Evolutionary conservation across 202 grass and related monocot genomes (phyloP), one percentile per base, ranked within the genome.

Genomic region (Panicum hallii): DNA sequence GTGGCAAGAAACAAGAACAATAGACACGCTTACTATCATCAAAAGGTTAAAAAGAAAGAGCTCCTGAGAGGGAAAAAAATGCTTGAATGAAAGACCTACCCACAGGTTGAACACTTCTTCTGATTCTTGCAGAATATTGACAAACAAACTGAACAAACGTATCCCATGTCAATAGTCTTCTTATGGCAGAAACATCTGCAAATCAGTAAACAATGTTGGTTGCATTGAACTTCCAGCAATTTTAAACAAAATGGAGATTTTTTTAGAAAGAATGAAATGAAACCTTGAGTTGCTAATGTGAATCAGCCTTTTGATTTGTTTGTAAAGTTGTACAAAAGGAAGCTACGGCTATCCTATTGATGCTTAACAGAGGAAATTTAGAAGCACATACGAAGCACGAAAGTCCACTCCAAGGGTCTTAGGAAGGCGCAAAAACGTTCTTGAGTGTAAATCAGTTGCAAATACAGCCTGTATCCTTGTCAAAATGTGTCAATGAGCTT

Each of bases 51-150:
- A 53, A 72, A 65, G 19, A 58, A 9, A 79, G 26, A 15, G 63
- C 8, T 86, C 46, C 15, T 11, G 5, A 2, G 60, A 60, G 6
- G 12, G 46, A 19, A 54, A 26, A 26, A 42, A 23, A 69, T 41
- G 48, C 23, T 41, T 63, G 48, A 89, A 84, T 40, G 17, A 47
- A 78, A 16, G 23, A 92, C 89, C 71, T 84, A 99, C 89, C 96
- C 93, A 80, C 96, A 99, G 50, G 96, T 99, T 13, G 96, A 94
- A 87, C 96, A 95, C 57, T 92, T 98, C 88, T 92, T 99, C 85
- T 95, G 96, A 62, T 95, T 88, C 88, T 94, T 95, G 93, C 96
- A 99, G 83, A 94, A 99, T 88, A 99, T 99, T 75, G 96, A 99
- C 75, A 99, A 84, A 81, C 96, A 98, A 86, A 98, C 91, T 79